A percentile compares a stretch with the other conserved stretches of the same genome.
phyloP scores from a whole-genome alignment of 1,284 basidiomycete species.

The Cutaneotrichosporon cutaneum region DNA sequence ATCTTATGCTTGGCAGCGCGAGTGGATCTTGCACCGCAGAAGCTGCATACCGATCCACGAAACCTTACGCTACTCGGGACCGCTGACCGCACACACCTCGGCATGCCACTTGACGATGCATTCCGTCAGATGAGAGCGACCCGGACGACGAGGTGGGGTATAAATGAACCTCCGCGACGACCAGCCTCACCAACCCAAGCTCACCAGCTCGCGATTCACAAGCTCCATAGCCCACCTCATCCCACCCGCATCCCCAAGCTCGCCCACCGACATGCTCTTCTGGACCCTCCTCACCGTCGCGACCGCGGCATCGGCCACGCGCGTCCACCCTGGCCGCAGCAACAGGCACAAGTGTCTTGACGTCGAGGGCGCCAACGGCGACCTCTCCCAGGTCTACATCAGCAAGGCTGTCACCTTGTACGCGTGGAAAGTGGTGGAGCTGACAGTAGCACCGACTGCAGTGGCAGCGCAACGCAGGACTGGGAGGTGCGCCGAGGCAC shows the following conservation, averaged over 20 bases:
- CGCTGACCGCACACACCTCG: too few relatives aligned
- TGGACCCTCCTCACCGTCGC: slow-evolving; percentile 1
- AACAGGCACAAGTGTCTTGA: slow-evolving; percentile 1
- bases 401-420: slow-evolving; percentile 1
- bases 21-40: too few relatives aligned
- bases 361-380: slow-evolving; percentile 3
- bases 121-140: too few relatives aligned
- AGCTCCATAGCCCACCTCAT: too few relatives aligned
- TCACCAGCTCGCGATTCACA: too few relatives aligned
- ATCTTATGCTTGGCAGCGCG: too few relatives aligned
- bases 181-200: too few relatives aligned
- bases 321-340: neutral
- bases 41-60: too few relatives aligned
- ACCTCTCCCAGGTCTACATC: neutral
- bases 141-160: too few relatives aligned
- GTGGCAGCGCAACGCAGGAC: slow-evolving; percentile 21
- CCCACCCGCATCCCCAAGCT: neutral
- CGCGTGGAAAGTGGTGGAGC: neutral
- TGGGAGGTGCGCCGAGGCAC: slow-evolving; percentile 14
- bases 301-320: neutral
- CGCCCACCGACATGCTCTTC: neutral
- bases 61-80: too few relatives aligned
- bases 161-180: too few relatives aligned
- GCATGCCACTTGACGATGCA: too few relatives aligned
- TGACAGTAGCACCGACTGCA: slow-evolving; percentile 21